phyloP scores from a whole-genome alignment of 2,329 filamentous ascomycete species.

The Pseudocercospora macadamiae region DNA sequence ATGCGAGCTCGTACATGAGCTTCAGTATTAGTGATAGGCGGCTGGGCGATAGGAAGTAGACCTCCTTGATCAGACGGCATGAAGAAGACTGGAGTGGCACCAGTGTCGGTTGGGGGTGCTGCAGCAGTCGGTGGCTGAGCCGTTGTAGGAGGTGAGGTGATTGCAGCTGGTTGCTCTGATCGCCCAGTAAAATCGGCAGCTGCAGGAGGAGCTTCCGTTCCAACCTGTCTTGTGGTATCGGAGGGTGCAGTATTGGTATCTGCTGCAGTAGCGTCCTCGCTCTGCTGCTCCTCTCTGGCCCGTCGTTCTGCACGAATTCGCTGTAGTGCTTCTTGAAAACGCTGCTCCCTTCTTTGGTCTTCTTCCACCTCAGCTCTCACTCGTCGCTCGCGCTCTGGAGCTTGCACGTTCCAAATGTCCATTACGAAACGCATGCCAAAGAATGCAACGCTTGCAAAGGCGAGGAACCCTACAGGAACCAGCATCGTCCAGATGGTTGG shows the following conservation, averaged over 20 bases:
- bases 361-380: constrained; percentile 49
- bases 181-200: no score
- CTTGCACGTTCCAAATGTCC: constrained; percentile 68
- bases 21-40: constrained; percentile 16
- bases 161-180: no score
- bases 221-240: constrained; percentile 3
- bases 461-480: constrained; percentile 60
- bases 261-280: constrained; percentile 4
- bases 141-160: constrained; percentile 17
- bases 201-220: no score
- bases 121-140: constrained; percentile 40
- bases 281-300: constrained; percentile 15
- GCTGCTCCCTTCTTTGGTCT: constrained; percentile 29
- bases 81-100: constrained; percentile 59
- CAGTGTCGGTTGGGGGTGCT: constrained; percentile 45
- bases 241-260: constrained; percentile 12
- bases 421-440: constrained; percentile 68
- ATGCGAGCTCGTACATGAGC: constrained; percentile 27
- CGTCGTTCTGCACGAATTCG: constrained; percentile 29
- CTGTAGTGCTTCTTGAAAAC: constrained; percentile 27
- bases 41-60: constrained; percentile 27
- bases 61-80: constrained; percentile 63
- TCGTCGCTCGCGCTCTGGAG: constrained; percentile 49
- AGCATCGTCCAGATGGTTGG: constrained; percentile 59
- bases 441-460: constrained; percentile 63